Base-by-base conservation (phyloP, 2,329 filamentous ascomycete species). In the Chaetoscypha palmicola region DNA sequence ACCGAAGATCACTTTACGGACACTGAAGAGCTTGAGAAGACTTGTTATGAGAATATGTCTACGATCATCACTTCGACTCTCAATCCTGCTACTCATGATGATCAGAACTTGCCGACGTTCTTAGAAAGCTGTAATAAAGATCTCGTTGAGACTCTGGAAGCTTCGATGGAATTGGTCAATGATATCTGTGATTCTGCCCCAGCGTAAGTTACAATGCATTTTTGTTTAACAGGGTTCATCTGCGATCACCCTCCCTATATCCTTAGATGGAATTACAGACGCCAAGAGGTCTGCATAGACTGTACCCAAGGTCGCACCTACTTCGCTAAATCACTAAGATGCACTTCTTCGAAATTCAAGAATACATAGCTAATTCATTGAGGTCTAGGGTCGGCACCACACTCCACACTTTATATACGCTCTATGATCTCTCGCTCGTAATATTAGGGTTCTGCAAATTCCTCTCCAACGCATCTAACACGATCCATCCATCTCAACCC, bases 391-490 rank as follows among this genome's bases (percentile, higher is more conserved):
- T 54, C 31, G 41, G 39, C n/a, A 35, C 22, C 7, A 56, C 52
- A 2, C 39, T 64, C 1, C 54, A 63, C 49, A 46, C 48, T 5
- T 41, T 63, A 2, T 63, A 62, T 35, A 52, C 49, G 0, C 52
- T 51, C 2, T 52, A 60, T 45, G 57, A 61, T 21, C 39, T 57
- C 23, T 53, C 52, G 2, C 52, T 22, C 4, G 47, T 46, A 4
- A 35, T 53, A 12, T 19, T 51, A n/a, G 42, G 47, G 4, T 53
- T 58, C 22, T 46, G 42, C 23, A 42, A 24, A 11, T 58, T 54
- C 28, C 40, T 60, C 19, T 24, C 36, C 7, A 46, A 43, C n/a
- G 40, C 45, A 26, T 42, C 48, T 12, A 51, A 47, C 9, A 42
- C 47, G 12, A 39, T 52, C 12, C 39, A 50, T 23, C 46, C 54